phyloP scores from a whole-genome alignment of 169 alveolate species.

The Plasmodium cynomolgi region DNA sequence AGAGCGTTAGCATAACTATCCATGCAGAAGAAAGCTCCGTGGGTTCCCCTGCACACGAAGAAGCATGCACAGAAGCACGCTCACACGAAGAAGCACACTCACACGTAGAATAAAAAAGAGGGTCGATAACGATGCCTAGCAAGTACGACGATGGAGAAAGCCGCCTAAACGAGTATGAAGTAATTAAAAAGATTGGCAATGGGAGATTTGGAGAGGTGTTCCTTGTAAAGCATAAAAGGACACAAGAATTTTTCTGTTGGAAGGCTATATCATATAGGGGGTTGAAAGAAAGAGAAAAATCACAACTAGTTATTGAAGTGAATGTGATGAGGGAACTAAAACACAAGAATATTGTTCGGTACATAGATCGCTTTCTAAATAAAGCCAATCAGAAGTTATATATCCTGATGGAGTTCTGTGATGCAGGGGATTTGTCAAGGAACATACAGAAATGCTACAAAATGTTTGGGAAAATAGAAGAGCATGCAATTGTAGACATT shows the following conservation, averaged over 20 bases:
- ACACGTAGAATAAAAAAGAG: background rate
- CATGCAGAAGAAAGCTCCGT: background rate
- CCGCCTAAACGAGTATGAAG: constrained; percentile 86
- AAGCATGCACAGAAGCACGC: too few relatives aligned
- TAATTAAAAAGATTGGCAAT: constrained; percentile 88
- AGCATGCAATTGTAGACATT: constrained; percentile 95
- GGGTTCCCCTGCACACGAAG: background rate
- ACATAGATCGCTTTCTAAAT: constrained; percentile 95
- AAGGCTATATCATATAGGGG: constrained; percentile 95
- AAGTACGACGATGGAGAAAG: constrained; percentile 80
- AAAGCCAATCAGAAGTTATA: constrained; percentile 91
- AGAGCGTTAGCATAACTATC: background rate
- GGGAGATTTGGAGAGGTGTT: constrained; percentile 93
- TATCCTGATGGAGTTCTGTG: constrained; percentile 97
- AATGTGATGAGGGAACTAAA: constrained; percentile 95
- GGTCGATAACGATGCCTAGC: constrained; percentile 37
- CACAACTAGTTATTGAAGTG: constrained; percentile 96
- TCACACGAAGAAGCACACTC: background rate
- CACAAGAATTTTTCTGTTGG: constrained; percentile 93
- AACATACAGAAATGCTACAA: constrained; percentile 91
- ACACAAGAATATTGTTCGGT: constrained; percentile 95
- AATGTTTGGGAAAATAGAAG: constrained; percentile 92
- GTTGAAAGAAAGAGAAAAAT: constrained; percentile 95
- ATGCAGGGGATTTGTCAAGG: constrained; percentile 95
- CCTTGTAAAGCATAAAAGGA: constrained; percentile 88